Conservation (phyloP, 352 stramenopile genomes). For the Globisporangium irregulare region DNA sequence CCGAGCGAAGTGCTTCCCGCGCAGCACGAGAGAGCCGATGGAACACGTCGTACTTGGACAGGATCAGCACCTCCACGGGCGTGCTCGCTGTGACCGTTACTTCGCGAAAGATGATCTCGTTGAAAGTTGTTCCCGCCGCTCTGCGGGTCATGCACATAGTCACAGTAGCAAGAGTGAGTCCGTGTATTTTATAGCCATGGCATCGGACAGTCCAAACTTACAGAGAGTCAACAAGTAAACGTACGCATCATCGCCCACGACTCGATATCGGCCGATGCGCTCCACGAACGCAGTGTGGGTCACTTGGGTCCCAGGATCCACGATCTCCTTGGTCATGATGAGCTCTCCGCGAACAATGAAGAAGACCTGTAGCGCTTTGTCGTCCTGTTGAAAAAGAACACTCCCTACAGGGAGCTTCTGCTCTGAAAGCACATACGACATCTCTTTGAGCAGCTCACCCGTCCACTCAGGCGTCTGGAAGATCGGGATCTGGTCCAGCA, state of each 20-base stretch:
- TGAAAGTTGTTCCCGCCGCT: conserved; percentile 59
- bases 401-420: conserved; percentile 45
- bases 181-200: not conserved
- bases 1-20: conserved; percentile 48
- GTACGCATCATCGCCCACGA: conserved; percentile 73
- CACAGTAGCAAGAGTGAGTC: not conserved
- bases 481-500: conserved; percentile 64
- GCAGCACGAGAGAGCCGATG: conserved; percentile 56
- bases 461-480: conserved; percentile 80
- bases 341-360: conserved; percentile 72
- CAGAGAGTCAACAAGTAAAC: conserved; percentile 10
- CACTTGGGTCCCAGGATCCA: conserved; percentile 30
- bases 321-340: conserved; percentile 47
- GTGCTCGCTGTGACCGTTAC: conserved; percentile 64
- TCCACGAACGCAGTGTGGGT: conserved; percentile 52
- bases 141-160: conserved; percentile 21
- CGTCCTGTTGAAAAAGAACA: conserved; percentile 55
- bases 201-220: not conserved
- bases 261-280: conserved; percentile 51
- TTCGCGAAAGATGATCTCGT: conserved; percentile 59
- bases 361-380: conserved; percentile 62
- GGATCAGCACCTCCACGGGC: conserved; percentile 59
- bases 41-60: conserved; percentile 82
- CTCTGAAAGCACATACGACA: conserved; percentile 71
- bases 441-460: conserved; percentile 58